Base-by-base conservation (phyloP, 1,139 yeast species). In the Suhomyces bolitotheri region DNA sequence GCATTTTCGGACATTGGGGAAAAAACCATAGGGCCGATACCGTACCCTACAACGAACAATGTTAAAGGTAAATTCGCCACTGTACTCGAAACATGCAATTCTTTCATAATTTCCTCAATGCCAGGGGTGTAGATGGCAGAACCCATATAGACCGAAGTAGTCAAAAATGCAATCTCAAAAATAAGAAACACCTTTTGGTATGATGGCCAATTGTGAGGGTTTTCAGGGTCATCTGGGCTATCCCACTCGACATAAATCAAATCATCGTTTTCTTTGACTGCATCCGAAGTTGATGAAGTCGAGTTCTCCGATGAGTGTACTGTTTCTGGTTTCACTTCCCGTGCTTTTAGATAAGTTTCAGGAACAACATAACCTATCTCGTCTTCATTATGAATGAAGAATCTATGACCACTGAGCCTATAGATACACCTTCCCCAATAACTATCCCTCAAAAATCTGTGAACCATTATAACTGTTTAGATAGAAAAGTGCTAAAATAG, bases 111-210 rank as follows among this genome's bases (percentile, higher is more conserved):
- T 22, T 58, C 47, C 7, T 52, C 53, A 14, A 61, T 39, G n/a
- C 81, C 82, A 0, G 86, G 83, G 0, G 83, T 71, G 46, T 73
- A 78, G 17, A 78, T 72, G 1, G 84, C 78, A 1, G 83, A 68
- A 4, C 78, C 82, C 70, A 78, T 73, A 48, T 80, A 80, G 3
- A 77, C 78, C 3, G 73, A 62, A 4, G 66, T 55, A 1, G 84
- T 76, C 35, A 79, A 59, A 22, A 74, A 36, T 33, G 69, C 63
- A 22, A 76, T 60, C 38, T 68, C 58, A 6, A 66, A 10, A 1
- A 68, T 54, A 24, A 76, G 62, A 11, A 71, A 32, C 0, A 57
- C 31, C 47, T 74, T 77, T 28, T 59, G 57, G 11, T 39, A 28
- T 0, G 50, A 14, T 0, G 77, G 60, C 82, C 84, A 80, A 51